A percentile compares a stretch with the other conserved stretches of the same genome.
phyloP scores from a whole-genome alignment of 2,329 filamentous ascomycete genomes.

The Rosellinia necatrix region DNA sequence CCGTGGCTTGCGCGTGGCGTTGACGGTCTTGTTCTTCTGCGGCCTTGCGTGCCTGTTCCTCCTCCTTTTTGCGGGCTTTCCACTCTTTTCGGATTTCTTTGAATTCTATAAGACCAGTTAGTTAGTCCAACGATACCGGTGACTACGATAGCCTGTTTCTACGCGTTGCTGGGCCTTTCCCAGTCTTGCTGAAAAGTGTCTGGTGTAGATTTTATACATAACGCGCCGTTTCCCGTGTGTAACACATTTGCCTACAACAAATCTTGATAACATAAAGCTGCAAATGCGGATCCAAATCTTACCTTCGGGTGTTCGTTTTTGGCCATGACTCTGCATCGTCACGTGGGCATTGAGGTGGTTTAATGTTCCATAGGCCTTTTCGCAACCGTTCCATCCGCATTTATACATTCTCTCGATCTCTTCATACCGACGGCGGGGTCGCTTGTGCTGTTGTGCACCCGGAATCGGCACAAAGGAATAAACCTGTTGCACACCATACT shows the following conservation, averaged over 20 bases:
- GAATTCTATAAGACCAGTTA: conserved; percentile 70
- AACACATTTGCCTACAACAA: conserved; percentile 1
- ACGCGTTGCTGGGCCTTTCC: conserved; percentile 2
- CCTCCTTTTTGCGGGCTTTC: conserved; percentile 99
- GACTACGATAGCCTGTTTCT: neutral
- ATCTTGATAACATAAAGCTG: neutral
- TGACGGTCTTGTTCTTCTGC: conserved; percentile 83
- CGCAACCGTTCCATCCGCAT: conserved; percentile 96
- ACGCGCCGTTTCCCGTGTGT: neutral
- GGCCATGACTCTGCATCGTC: conserved; percentile 96
- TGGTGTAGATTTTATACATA: conserved; percentile 8
- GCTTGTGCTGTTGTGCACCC: conserved; percentile 95
- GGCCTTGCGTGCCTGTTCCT: conserved; percentile 85
- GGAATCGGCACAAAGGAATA: conserved; percentile 98
- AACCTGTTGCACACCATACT: conserved; percentile 64
- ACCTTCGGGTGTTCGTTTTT: conserved; percentile 97
- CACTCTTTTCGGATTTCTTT: conserved; percentile 99
- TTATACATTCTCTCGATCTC: conserved; percentile 99
- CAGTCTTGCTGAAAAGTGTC: conserved; percentile 4
- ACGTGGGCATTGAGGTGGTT: conserved; percentile 98
- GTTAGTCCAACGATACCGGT: conserved; percentile 14
- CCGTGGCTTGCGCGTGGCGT: conserved; percentile 53
- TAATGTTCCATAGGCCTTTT: conserved; percentile 96
- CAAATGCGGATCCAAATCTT: conserved; percentile 47
- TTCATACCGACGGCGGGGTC: conserved; percentile 89